These are phyloP conservation scores for Saccharum hybrid DNA, from an alignment of 202 grass and related monocot genomes.

Conservation along the genomic window DNA sequence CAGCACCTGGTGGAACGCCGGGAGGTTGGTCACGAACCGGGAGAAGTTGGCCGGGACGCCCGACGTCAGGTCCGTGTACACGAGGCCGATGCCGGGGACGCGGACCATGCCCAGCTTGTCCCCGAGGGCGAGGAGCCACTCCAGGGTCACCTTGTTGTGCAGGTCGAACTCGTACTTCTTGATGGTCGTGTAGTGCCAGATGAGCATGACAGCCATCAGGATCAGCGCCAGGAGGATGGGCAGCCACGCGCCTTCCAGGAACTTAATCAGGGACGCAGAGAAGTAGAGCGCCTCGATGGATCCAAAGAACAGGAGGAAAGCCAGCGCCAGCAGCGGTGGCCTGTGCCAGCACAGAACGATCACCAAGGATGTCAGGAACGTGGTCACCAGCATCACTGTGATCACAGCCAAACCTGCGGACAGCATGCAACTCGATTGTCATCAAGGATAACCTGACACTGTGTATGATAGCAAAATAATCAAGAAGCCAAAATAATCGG, in stretches of 20 bases:
- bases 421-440: not conserved
- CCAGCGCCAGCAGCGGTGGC: constrained; percentile 65
- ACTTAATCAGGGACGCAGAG: constrained; percentile 91
- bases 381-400: constrained; percentile 95
- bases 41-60: constrained; percentile 92
- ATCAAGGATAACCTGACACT: not conserved
- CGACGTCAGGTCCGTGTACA: constrained; percentile 83
- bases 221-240: constrained; percentile 77
- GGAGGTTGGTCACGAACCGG: constrained; percentile 89
- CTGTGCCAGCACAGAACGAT: constrained; percentile 85
- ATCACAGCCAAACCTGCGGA: constrained; percentile 82
- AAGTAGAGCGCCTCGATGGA: constrained; percentile 83
- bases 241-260: constrained; percentile 87
- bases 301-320: constrained; percentile 78
- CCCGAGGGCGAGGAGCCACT: constrained; percentile 86
- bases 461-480: not conserved
- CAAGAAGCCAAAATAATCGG: not conserved
- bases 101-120: constrained; percentile 89
- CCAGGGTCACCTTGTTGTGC: constrained; percentile 86
- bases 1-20: constrained; percentile 76
- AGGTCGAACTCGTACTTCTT: constrained; percentile 91
- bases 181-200: constrained; percentile 87
- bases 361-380: constrained; percentile 77
- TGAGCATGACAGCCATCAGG: constrained; percentile 74
- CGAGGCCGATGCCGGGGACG: constrained; percentile 84